Evolutionary conservation across 805 yeast genomes (phyloP).

Genomic region (Pichia nanzhaoensis): DNA sequence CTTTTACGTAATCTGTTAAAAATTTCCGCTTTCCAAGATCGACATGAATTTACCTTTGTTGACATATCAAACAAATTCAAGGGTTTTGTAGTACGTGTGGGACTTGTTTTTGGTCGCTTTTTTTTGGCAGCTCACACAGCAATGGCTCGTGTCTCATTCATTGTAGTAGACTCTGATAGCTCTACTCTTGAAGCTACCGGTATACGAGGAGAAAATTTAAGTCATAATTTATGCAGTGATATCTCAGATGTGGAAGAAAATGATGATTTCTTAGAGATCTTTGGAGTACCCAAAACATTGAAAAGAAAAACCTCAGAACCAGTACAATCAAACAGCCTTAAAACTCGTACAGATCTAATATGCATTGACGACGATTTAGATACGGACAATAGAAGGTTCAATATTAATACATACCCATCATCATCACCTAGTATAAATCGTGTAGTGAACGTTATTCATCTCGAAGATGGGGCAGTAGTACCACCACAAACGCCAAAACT

Average conservation of each 20-base stretch:
- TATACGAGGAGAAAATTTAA: too few species aligned
- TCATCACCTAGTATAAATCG: conserved; percentile 4
- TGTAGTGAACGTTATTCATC: background rate
- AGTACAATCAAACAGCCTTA: background rate
- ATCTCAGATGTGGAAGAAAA: background rate
- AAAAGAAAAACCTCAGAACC: too few species aligned
- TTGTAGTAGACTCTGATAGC: background rate
- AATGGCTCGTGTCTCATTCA: background rate
- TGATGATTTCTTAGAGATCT: conserved; percentile 3
- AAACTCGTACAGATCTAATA: background rate
- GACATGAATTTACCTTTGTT: too few species aligned
- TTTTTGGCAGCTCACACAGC: too few species aligned
- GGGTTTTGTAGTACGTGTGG: too few species aligned
- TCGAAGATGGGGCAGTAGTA: background rate
- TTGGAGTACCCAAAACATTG: background rate
- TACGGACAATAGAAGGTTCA: background rate
- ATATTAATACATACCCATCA: background rate
- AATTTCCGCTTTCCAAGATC: too few species aligned
- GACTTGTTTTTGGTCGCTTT: too few species aligned
- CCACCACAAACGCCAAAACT: too few species aligned
- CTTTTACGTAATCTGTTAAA: too few species aligned
- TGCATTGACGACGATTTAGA: background rate
- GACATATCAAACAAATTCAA: too few species aligned
- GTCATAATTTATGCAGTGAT: background rate
- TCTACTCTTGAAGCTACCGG: too few species aligned